Evolutionary conservation across 768 basidiomycete species (phyloP), one percentile per base, ranked within the genome.

Genomic region (Coprinopsis sp.): DNA sequence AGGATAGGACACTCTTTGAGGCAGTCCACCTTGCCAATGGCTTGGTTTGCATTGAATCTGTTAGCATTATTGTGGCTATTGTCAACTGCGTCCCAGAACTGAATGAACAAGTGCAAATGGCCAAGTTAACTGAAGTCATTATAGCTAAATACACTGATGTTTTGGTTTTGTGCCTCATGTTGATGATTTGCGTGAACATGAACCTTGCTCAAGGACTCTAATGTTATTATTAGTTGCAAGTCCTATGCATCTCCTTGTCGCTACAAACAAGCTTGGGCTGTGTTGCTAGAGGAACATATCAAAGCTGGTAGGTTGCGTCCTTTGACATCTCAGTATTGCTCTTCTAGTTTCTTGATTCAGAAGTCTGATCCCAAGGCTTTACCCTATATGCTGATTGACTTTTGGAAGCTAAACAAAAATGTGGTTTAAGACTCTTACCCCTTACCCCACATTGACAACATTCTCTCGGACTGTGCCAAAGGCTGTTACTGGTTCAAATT

Each of bases 311-410:
- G 55, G 0, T 53, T 73, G 0, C 46, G 53, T 0, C 59, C 61
- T 1, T 73, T 67, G 0, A 55, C 54, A 0, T 62, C 57, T 1
- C 47, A 49, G 0, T 57, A 56, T 36, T 56, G 60, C 2, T 72
- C 64, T 0, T 67, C 63, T 0, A 54, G 62, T 0, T 76, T 73
- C 45, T 57, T 73, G 1, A 64, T 73, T 3, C 68, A 61, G 0
- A 70, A 70, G 33, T 36, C 59, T 0, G 63, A 68, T 33, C 46
- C 50, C 0, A 54, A 39, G 0, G 66, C 51, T 0, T 24, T 65
- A 0, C 70, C 67, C 0, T 53, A 60, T 0, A 69, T 67, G 66
- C 65, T 72, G 0, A 66, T 64, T 44, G 64, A 71, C 27, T 72
- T 59, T 45, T 49, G 58, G 0, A 31, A 52, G 6, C 37, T 72